These are phyloP conservation scores for Xylaria longipes DNA, from an alignment of 495 filamentous ascomycete genomes.

Conservation along the genomic window DNA sequence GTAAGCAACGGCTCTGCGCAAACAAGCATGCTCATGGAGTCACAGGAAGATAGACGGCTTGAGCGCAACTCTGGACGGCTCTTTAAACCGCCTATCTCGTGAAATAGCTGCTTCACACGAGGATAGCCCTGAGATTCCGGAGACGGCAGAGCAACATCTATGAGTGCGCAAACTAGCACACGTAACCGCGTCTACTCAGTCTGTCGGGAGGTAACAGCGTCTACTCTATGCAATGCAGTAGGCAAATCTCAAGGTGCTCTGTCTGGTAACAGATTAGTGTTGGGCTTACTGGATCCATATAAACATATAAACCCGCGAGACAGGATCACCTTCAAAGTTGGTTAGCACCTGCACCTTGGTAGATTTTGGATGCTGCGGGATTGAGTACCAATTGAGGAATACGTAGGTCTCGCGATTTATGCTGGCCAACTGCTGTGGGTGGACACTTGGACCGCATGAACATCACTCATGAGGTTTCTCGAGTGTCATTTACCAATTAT, in stretches of 20 bases:
- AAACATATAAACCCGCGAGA: background rate
- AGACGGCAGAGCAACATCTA: background rate
- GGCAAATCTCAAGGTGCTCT: background rate
- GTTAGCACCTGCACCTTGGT: background rate
- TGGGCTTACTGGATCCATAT: background rate
- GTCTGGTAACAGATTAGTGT: background rate
- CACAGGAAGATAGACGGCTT: background rate
- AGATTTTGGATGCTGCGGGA: background rate
- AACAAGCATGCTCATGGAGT: background rate
- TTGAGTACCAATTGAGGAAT: background rate
- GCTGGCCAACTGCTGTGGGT: background rate
- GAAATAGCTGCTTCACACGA: background rate
- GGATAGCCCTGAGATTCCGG: background rate
- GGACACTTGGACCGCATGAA: background rate
- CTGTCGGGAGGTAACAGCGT: background rate
- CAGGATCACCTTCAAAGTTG: background rate
- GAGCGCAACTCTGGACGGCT: background rate
- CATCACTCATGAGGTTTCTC: background rate
- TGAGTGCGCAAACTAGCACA: background rate
- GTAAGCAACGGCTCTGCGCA: background rate
- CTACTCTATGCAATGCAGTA: background rate
- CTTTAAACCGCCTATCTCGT: background rate
- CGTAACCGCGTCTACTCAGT: background rate
- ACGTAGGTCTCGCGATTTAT: background rate
- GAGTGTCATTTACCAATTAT: constrained; percentile 65